Evolutionary conservation across 106 monocot genomes (phyloP).

Genomic region (Cymbidium sinense): DNA sequence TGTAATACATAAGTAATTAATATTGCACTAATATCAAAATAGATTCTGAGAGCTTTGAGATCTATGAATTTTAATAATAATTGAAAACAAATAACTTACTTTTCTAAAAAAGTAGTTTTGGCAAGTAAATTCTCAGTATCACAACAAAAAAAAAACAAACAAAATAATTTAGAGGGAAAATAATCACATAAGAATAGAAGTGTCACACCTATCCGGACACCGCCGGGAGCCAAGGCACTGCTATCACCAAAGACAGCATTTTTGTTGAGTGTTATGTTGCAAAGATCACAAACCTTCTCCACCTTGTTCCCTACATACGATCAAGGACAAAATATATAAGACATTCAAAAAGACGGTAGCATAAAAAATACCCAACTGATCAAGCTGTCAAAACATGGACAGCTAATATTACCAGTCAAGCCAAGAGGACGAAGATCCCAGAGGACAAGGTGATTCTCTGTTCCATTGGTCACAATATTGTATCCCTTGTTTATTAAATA

Average conservation of each 20-base stretch:
- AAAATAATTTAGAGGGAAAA: too few relatives aligned
- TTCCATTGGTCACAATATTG: constrained; percentile 67
- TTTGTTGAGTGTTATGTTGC: constrained; percentile 79
- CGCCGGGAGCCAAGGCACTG: constrained; percentile 74
- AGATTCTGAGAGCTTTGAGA: too few relatives aligned
- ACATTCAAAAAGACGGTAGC: not conserved
- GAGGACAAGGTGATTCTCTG: constrained; percentile 79
- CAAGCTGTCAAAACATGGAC: not conserved
- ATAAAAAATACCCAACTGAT: not conserved
- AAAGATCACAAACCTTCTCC: constrained; percentile 75
- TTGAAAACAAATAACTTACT: too few relatives aligned
- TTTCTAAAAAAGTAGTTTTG: too few relatives aligned
- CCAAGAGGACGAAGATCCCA: constrained; percentile 75
- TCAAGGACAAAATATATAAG: not conserved
- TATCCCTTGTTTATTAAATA: constrained; percentile 57
- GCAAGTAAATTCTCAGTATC: too few relatives aligned
- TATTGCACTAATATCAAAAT: too few relatives aligned
- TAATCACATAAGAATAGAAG: not conserved
- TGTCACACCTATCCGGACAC: constrained; percentile 60
- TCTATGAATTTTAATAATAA: too few relatives aligned
- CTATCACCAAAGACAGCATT: constrained; percentile 81
- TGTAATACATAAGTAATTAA: too few relatives aligned
- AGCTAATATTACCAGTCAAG: constrained; percentile 43
- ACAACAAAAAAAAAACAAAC: too few relatives aligned
- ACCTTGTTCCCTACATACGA: constrained; percentile 64